Evolutionary conservation across 768 basidiomycete genomes (phyloP).

Genomic region (Tubosaeta sp.): DNA sequence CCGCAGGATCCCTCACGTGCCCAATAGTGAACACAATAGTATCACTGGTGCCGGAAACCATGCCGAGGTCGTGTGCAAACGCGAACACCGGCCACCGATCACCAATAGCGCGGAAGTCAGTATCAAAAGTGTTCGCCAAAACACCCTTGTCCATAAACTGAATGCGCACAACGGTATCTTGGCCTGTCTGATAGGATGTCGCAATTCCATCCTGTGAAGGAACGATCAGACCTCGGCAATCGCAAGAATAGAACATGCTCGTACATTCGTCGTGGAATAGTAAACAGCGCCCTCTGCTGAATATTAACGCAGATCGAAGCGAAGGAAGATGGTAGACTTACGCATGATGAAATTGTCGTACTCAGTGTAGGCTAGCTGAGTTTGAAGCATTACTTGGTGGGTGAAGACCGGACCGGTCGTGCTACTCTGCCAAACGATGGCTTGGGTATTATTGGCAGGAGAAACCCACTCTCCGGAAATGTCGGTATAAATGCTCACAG

Average conservation of each 20-base stretch:
- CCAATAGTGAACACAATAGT: conserved; percentile 45
- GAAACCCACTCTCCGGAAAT: conserved; percentile 56
- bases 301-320: background rate
- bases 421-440: conserved; percentile 53
- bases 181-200: conserved; percentile 55
- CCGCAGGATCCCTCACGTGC: conserved; percentile 50
- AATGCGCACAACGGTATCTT: conserved; percentile 50
- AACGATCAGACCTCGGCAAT: background rate
- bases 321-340: conserved; percentile 25
- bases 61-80: conserved; percentile 54
- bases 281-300: conserved; percentile 57
- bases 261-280: conserved; percentile 51
- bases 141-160: conserved; percentile 56
- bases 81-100: conserved; percentile 62
- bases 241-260: no score
- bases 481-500: conserved; percentile 55
- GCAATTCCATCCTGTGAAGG: conserved; percentile 35
- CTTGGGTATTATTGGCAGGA: conserved; percentile 40
- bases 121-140: conserved; percentile 51
- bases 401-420: conserved; percentile 41
- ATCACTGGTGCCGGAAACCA: conserved; percentile 31
- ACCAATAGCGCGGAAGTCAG: conserved; percentile 51
- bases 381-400: conserved; percentile 53
- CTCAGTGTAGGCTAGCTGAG: conserved; percentile 45
- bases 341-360: conserved; percentile 58